Evolutionary conservation across 148 eudicot species (phyloP).

Genomic region (Tetragonia tetragonoides): DNA sequence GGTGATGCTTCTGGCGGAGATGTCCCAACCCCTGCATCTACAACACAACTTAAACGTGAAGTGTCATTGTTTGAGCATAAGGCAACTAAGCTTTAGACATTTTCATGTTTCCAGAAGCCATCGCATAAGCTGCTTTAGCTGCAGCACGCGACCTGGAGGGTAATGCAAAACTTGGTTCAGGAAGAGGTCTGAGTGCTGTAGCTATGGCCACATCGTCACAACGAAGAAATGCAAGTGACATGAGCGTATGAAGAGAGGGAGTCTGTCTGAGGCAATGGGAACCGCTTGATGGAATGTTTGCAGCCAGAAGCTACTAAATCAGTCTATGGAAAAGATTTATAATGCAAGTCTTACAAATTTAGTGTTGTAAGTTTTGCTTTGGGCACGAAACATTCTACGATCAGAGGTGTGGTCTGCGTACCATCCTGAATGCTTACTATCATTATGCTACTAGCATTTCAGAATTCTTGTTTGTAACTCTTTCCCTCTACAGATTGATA

Average conservation of each 20-base stretch:
- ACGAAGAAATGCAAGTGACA: conserved; percentile 71
- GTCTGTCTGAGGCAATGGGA: conserved; percentile 6
- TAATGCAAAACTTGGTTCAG: conserved; percentile 93
- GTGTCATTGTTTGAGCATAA: conserved; percentile 82
- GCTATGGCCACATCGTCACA: conserved; percentile 99
- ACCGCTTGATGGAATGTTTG: conserved; percentile 73
- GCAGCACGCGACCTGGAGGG: conserved; percentile 99
- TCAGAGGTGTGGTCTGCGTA: conserved; percentile 61
- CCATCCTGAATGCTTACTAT: conserved; percentile 4
- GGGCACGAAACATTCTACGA: conserved; percentile 91
- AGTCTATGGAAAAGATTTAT: conserved; percentile 87
- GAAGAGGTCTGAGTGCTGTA: conserved; percentile 99
- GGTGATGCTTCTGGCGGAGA: conserved; percentile 99
- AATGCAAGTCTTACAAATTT: conserved; percentile 82
- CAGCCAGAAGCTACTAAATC: conserved; percentile 86
- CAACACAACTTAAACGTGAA: conserved; percentile 75
- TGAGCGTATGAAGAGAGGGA: conserved; percentile 85
- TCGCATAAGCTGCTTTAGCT: conserved; percentile 91
- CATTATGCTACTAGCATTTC: not conserved
- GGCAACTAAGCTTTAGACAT: conserved; percentile 69
- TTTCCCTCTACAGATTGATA: conserved; percentile 4
- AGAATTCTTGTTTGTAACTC: conserved; percentile 47
- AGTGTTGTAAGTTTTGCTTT: conserved; percentile 95
- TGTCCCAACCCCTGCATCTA: conserved; percentile 57
- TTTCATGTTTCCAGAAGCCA: conserved; percentile 91